phyloP scores from a whole-genome alignment of 192 early-diverging fungal genomes.

The Coemansia guatemalensis region DNA sequence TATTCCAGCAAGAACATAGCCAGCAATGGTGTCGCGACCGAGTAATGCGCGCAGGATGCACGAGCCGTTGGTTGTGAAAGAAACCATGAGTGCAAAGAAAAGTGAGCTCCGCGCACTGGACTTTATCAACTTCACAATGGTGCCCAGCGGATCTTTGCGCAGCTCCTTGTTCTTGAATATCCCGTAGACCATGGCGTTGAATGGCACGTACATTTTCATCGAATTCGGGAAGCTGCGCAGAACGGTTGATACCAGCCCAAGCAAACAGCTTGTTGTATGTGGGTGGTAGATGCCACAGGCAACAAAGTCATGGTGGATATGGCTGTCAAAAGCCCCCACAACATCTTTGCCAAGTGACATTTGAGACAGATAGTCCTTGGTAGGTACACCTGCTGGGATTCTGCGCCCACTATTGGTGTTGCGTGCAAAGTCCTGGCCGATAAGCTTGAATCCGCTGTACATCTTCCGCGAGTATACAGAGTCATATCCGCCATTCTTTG shows the following conservation, averaged over 20 bases:
- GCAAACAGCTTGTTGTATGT: conserved; percentile 52
- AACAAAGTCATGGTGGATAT: conserved; percentile 56
- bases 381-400: conserved; percentile 54
- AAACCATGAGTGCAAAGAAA: conserved; percentile 60
- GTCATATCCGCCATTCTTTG: conserved; percentile 39
- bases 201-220: conserved; percentile 60
- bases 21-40: conserved; percentile 48
- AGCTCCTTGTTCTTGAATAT: conserved; percentile 56
- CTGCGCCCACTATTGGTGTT: background rate
- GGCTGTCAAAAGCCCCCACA: conserved; percentile 37
- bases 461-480: conserved; percentile 20
- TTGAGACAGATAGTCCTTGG: conserved; percentile 55
- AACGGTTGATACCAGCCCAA: conserved; percentile 42
- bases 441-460: conserved; percentile 11
- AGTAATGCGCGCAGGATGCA: conserved; percentile 57
- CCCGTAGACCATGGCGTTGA: conserved; percentile 57
- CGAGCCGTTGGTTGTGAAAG: conserved; percentile 52
- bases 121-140: conserved; percentile 54
- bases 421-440: conserved; percentile 12
- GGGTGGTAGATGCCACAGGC: conserved; percentile 66
- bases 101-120: conserved; percentile 60
- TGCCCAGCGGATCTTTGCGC: conserved; percentile 55
- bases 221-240: conserved; percentile 56
- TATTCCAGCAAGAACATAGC: conserved; percentile 60
- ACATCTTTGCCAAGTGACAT: conserved; percentile 59